phyloP scores from a whole-genome alignment of 148 eudicot genomes.

The Chenopodium album region DNA sequence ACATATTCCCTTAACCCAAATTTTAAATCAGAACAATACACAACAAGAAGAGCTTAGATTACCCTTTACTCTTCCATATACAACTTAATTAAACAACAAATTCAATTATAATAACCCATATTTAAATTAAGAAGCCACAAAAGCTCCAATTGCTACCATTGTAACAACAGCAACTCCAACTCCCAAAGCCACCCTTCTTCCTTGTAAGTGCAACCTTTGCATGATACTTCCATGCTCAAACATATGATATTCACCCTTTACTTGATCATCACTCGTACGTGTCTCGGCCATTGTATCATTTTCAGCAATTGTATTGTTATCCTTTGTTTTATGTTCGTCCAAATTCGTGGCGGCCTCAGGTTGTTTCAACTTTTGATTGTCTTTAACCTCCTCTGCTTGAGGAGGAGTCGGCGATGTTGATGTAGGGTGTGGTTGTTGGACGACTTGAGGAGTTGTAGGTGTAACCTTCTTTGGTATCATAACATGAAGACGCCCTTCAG shows the following conservation, averaged over 20 bases:
- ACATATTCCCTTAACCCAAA: no score
- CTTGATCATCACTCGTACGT: background rate
- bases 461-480: conserved; percentile 42
- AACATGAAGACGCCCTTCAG: conserved; percentile 38
- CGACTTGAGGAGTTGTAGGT: background rate
- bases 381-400: background rate
- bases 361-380: background rate
- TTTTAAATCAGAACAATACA: no score
- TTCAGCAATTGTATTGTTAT: background rate
- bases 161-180: conserved; percentile 32
- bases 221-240: conserved; percentile 10
- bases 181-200: conserved; percentile 12
- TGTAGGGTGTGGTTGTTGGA: background rate
- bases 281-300: background rate
- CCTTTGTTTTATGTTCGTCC: background rate
- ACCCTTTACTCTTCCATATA: no score
- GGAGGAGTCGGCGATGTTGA: background rate
- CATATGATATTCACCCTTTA: background rate
- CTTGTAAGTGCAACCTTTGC: conserved; percentile 23
- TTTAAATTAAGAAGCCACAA: conserved; percentile 23
- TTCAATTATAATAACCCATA: background rate
- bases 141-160: conserved; percentile 39
- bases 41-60: no score
- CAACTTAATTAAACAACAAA: no score
- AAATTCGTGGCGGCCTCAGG: background rate